Base-by-base conservation (phyloP, 2,329 filamentous ascomycete species). In the Cordyceps cateniannulata region DNA sequence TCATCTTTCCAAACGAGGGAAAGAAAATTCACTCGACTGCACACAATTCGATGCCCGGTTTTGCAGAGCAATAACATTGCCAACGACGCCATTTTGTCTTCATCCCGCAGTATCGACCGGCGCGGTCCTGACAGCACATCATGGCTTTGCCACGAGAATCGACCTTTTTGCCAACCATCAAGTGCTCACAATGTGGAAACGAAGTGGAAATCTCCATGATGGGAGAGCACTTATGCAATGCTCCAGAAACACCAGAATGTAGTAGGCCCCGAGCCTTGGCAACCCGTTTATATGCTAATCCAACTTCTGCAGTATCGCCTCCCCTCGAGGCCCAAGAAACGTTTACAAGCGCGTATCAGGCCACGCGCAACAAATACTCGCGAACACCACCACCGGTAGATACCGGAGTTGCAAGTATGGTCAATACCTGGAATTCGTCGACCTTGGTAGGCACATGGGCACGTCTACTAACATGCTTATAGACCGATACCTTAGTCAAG, bases 171-270 rank as follows among this genome's bases (percentile, higher is more conserved):
- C 90, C 91, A 69, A 86, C 86, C 25, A 90, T 96, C 75, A 96
- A 93, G 80, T 96, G 91, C 75, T 96, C 91, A 58, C 86, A 82
- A 76, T 96, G 91, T 71, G 84, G 85, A 45, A 74, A 78, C 45
- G 85, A 93, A 68, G 90, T 96, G 62, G 88, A 93, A 70, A 95
- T 96, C 66, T 88, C 89, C 45, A 79, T 87, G 72, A 89, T 96
- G 87, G 91, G 90, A 63, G 91, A 96, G 64, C 92, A 96, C 77
- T 72, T 90, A 63, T 96, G 92, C 73, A 73, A 73, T 62, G 42
- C 22, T 18, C 70, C 76, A 63, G 70, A 78, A 74, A 76, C 77
- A 69, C 56, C 56, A 55, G 81, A 82, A 69, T 72, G 83, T 79
- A 73, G 65, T 71, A 52, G 62, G 45, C n/a, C 25, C 14, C 35